These are phyloP conservation scores for Penstemon davidsonii DNA, from an alignment of 257 asterid species.

Conservation along the genomic window DNA sequence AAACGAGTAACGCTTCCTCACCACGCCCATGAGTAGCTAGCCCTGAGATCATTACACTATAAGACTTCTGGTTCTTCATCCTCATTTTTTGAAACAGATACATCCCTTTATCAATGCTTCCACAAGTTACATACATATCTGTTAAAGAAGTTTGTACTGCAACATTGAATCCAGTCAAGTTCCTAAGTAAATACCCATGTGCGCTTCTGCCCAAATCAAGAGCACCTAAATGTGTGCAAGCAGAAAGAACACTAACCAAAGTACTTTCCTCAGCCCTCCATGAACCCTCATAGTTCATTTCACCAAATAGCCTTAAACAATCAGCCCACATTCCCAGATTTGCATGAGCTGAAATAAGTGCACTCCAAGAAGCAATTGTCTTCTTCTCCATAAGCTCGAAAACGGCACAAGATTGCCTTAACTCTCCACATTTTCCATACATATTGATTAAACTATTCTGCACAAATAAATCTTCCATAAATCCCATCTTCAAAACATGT, in stretches of 20 bases:
- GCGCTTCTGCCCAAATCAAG: conserved; percentile 56
- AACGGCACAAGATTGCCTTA: conserved; percentile 39
- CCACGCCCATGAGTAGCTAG: conserved; percentile 64
- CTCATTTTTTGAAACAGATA: conserved; percentile 47
- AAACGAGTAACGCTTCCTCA: conserved; percentile 52
- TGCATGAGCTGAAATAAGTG: conserved; percentile 66
- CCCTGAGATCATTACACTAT: conserved; percentile 68
- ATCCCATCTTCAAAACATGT: conserved; percentile 57
- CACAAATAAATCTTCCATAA: conserved; percentile 60
- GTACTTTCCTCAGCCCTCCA: conserved; percentile 82
- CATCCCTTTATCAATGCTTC: conserved; percentile 60
- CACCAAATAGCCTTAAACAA: conserved; percentile 49
- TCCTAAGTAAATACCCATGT: conserved; percentile 63
- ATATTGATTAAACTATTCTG: conserved; percentile 69
- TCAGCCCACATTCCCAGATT: conserved; percentile 59
- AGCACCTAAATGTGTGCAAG: conserved; percentile 65
- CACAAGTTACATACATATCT: conserved; percentile 74
- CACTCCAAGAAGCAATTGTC: conserved; percentile 86
- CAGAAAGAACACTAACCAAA: conserved; percentile 67
- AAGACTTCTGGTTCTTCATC: conserved; percentile 52
- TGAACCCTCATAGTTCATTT: conserved; percentile 46
- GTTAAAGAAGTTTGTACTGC: conserved; percentile 60
- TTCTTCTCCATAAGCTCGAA: conserved; percentile 56
- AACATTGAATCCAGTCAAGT: conserved; percentile 61
- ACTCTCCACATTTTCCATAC: conserved; percentile 70